Percentiles rank a stretch among this genome's conserved stretches.
Evolutionary conservation across 2,329 filamentous ascomycete species (phyloP).

Genomic region (Diaporthe ampelina): DNA sequence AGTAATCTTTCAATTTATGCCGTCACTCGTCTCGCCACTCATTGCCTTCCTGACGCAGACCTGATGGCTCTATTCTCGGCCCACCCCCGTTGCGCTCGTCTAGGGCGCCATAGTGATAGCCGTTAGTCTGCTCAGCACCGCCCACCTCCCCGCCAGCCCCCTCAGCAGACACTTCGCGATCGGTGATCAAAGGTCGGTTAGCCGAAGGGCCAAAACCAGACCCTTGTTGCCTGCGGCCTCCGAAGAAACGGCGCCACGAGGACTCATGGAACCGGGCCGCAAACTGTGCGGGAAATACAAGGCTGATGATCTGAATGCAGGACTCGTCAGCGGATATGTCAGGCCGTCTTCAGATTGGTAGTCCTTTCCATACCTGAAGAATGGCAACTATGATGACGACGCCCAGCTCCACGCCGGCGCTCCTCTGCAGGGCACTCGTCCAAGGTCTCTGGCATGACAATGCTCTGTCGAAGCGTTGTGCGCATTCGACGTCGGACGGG

Average conservation of each 20-base stretch:
- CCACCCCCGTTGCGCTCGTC: slow-evolving; percentile 5
- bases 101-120: slow-evolving; percentile 28
- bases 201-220: not conserved
- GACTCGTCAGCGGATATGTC: not conserved
- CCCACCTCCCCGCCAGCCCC: slow-evolving; percentile 37
- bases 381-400: slow-evolving; percentile 67
- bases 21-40: slow-evolving; percentile 36
- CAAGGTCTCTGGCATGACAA: slow-evolving; percentile 67
- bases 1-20: too few relatives aligned
- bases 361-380: slow-evolving; percentile 62
- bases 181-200: slow-evolving; percentile 34
- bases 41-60: slow-evolving; percentile 22
- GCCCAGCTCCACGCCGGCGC: slow-evolving; percentile 67
- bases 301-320: slow-evolving; percentile 21
- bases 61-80: slow-evolving; percentile 35
- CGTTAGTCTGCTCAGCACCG: not conserved
- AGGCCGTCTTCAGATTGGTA: not conserved
- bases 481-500: slow-evolving; percentile 54
- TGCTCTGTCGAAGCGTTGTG: slow-evolving; percentile 59
- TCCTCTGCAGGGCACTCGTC: slow-evolving; percentile 66
- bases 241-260: slow-evolving; percentile 24
- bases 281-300: slow-evolving; percentile 26
- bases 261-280: not conserved
- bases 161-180: slow-evolving; percentile 22
- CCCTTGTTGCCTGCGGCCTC: not conserved